phyloP scores from a whole-genome alignment of 192 early-diverging fungal species.

The Backusella morwellensis region DNA sequence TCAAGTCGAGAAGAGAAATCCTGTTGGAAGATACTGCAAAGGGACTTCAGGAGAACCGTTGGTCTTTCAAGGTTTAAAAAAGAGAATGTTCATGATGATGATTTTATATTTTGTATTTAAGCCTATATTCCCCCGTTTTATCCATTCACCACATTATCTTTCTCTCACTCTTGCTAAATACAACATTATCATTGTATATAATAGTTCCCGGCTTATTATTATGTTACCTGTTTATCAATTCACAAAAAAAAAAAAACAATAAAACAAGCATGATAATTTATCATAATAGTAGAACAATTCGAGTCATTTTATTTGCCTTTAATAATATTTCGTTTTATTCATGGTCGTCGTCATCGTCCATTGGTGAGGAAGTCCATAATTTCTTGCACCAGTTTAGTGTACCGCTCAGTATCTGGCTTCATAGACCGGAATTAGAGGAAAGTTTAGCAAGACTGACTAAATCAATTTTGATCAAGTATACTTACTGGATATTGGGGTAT shows the following conservation, averaged over 20 bases:
- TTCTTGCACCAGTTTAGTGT: no score
- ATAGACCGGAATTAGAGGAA: no score
- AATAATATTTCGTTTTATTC: no score
- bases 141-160: not conserved
- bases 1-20: conserved; percentile 83
- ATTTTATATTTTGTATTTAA: not conserved
- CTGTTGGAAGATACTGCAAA: conserved; percentile 88
- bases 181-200: not conserved
- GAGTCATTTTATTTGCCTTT: no score
- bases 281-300: no score
- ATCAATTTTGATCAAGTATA: no score
- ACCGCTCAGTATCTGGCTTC: no score
- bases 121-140: not conserved
- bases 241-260: not conserved
- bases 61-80: conserved; percentile 53
- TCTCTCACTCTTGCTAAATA: not conserved
- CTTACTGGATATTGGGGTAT: no score
- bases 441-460: no score
- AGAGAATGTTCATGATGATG: not conserved
- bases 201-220: not conserved
- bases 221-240: not conserved
- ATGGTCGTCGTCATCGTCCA: no score
- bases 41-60: conserved; percentile 80
- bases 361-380: no score
- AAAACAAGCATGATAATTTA: no score